Percentiles rank a stretch among this genome's conserved stretches.
These are phyloP conservation scores for Scheffersomyces stambukii DNA, from an alignment of 1,139 yeast species.

Conservation along the genomic window DNA sequence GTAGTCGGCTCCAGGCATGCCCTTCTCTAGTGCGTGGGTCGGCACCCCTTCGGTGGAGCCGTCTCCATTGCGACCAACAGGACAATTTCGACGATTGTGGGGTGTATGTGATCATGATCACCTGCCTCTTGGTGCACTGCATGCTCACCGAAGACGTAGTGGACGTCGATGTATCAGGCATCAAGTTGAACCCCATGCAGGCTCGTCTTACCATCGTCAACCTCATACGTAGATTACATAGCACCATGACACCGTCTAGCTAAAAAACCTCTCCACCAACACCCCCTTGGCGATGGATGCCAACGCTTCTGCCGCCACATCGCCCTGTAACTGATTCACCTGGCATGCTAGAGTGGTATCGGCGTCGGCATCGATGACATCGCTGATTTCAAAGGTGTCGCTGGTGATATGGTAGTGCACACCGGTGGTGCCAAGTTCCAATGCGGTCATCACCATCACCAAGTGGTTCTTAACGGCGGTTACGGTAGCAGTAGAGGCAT, in stretches of 20 bases:
- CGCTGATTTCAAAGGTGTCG: not conserved
- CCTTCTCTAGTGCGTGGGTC: slow-evolving; percentile 15
- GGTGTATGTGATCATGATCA: slow-evolving; percentile 37
- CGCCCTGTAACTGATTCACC: slow-evolving; percentile 19
- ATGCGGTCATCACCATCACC: slow-evolving; percentile 19
- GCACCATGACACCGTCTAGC: slow-evolving; percentile 3
- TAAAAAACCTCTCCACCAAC: slow-evolving; percentile 22
- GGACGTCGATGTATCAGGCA: slow-evolving; percentile 21
- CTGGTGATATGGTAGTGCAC: slow-evolving; percentile 19
- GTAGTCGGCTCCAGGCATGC: slow-evolving; percentile 21
- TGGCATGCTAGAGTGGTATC: slow-evolving; percentile 8
- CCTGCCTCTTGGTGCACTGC: slow-evolving; percentile 30
- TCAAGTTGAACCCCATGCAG: slow-evolving; percentile 27
- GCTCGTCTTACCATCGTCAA: slow-evolving; percentile 25
- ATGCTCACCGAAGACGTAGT: slow-evolving; percentile 16
- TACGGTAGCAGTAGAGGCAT: slow-evolving; percentile 6
- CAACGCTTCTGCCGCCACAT: slow-evolving; percentile 21
- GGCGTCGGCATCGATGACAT: slow-evolving; percentile 5
- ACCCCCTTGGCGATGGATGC: slow-evolving; percentile 25
- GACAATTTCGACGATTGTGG: slow-evolving; percentile 47
- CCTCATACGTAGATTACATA: slow-evolving; percentile 9
- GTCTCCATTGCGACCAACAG: slow-evolving; percentile 39
- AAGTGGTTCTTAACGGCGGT: slow-evolving; percentile 15
- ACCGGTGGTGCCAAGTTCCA: slow-evolving; percentile 26
- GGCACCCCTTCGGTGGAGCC: slow-evolving; percentile 19